A percentile compares a stretch with the other conserved stretches of the same genome.
Evolutionary conservation across 805 yeast species (phyloP).

Genomic region (Cyberlindnera meyerae): DNA sequence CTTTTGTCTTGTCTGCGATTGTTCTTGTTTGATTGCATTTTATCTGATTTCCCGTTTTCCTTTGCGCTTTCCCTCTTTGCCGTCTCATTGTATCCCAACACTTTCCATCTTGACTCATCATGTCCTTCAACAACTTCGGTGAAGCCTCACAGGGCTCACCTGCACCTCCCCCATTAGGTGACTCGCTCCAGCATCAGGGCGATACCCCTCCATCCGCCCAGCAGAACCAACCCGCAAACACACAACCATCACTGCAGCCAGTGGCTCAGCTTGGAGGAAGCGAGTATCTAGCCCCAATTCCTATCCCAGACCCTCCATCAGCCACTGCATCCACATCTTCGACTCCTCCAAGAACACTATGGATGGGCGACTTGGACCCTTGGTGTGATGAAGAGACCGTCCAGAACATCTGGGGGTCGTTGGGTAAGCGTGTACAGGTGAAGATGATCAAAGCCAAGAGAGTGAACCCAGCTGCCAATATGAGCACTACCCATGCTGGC

Average conservation of each 20-base stretch:
- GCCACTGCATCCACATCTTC: slow-evolving; percentile 37
- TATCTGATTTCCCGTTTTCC: slow-evolving; percentile 1
- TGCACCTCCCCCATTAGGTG: not conserved
- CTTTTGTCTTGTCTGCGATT: too few relatives aligned
- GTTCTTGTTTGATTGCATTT: not conserved
- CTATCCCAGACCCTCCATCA: slow-evolving; percentile 52
- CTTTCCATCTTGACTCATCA: not conserved
- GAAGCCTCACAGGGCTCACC: slow-evolving; percentile 3
- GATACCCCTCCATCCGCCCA: slow-evolving; percentile 1
- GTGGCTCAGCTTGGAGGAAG: slow-evolving; percentile 24
- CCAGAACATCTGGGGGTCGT: slow-evolving; percentile 53
- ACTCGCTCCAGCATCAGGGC: not conserved
- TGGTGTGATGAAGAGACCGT: slow-evolving; percentile 65
- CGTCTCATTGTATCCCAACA: not conserved
- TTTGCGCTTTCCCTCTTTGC: not conserved
- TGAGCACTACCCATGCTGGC: slow-evolving; percentile 46
- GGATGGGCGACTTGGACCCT: slow-evolving; percentile 90
- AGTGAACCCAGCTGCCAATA: slow-evolving; percentile 31
- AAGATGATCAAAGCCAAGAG: slow-evolving; percentile 57
- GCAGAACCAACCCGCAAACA: slow-evolving; percentile 1
- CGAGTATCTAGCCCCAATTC: slow-evolving; percentile 23
- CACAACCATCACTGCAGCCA: slow-evolving; percentile 9
- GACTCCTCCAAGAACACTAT: slow-evolving; percentile 62
- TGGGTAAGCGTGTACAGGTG: slow-evolving; percentile 54
- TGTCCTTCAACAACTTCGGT: slow-evolving; percentile 4